A percentile compares a stretch with the other conserved stretches of the same genome.
Evolutionary conservation across 768 basidiomycete genomes (phyloP).

Genomic region (Mycena epipterygia): DNA sequence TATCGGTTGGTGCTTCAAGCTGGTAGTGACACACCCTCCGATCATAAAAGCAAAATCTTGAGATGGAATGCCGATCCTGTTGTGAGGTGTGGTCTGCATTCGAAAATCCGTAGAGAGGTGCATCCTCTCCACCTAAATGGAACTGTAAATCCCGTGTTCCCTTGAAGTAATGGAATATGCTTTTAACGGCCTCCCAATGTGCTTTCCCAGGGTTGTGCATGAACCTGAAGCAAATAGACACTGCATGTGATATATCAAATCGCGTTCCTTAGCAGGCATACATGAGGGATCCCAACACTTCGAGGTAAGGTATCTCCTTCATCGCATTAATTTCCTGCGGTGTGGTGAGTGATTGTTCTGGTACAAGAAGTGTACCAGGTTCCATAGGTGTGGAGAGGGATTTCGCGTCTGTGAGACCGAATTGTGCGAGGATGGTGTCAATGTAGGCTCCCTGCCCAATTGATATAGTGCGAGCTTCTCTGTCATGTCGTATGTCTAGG

Average conservation of each 20-base stretch:
- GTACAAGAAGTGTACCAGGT: slow-evolving; percentile 29
- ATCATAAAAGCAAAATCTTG: slow-evolving; percentile 39
- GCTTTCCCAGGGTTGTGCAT: slow-evolving; percentile 25
- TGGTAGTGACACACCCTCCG: background rate
- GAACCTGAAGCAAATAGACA: slow-evolving; percentile 31
- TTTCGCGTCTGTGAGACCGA: slow-evolving; percentile 42
- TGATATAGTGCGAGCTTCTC: slow-evolving; percentile 33
- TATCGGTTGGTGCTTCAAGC: background rate
- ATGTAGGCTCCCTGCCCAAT: slow-evolving; percentile 41
- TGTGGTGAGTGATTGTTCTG: background rate
- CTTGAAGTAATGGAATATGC: slow-evolving; percentile 37
- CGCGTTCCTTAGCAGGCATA: slow-evolving; percentile 3
- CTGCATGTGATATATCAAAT: slow-evolving; percentile 29
- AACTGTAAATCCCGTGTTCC: slow-evolving; percentile 22
- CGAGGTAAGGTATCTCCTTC: background rate
- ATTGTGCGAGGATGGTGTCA: slow-evolving; percentile 44
- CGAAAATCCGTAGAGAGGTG: slow-evolving; percentile 15
- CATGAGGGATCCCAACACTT: slow-evolving; percentile 2
- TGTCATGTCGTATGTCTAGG: slow-evolving; percentile 39
- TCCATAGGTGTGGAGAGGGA: slow-evolving; percentile 45
- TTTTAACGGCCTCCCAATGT: slow-evolving; percentile 34
- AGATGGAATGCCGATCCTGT: slow-evolving; percentile 46
- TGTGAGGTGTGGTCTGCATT: slow-evolving; percentile 34
- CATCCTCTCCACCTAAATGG: background rate
- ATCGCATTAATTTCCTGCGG: background rate